Evolutionary conservation across 257 asterid species (phyloP), one percentile per base, ranked within the genome.

Genomic region (Primulina tabacum): DNA sequence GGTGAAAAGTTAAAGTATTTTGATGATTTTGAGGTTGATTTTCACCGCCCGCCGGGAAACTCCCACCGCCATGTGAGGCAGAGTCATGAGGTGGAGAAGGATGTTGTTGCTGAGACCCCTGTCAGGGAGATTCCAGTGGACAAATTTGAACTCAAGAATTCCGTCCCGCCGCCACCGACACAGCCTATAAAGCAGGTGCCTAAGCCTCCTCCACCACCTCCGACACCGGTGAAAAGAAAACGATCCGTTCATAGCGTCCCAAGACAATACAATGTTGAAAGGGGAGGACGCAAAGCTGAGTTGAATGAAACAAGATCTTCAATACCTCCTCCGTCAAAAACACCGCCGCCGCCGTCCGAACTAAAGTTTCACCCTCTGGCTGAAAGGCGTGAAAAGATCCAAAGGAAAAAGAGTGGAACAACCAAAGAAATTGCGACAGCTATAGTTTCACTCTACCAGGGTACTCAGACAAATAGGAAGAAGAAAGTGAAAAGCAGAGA

Each of bases 351-450:
- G 0, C 76, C 85, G 5, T 24, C 26, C 26, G 70, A 32, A 5
- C 67, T 68, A 3, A 72, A 64, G 20, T 28, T 59, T 64, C 73
- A 52, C 1, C 43, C 55, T 1, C 74, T 81, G 10, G 87, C 65
- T 74, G 82, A 72, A 62, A 70, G 17, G 2, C 71, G 60, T 10
- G 85, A 62, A 37, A 73, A 56, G 38, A 67, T 81, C 68, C 85
- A 59, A 58, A 62, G 80, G 80, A 86, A 62, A 74, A 92, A 79
- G 82, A 88, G 85, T 30, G 97, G 92, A 6, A 38, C 89, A 6
- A 85, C 89, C 0, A 92, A 88, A 75, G 98, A 88, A 71, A 35
- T 88, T 28, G 87, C 92, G 20, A 80, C 95, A 16, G 91, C 87
- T 8, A 77, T 89, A 38, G 89, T 85, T 66, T 88, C 95, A 21